Conservation (phyloP, 768 basidiomycete genomes). For the Cyclocybe cylindracea region DNA sequence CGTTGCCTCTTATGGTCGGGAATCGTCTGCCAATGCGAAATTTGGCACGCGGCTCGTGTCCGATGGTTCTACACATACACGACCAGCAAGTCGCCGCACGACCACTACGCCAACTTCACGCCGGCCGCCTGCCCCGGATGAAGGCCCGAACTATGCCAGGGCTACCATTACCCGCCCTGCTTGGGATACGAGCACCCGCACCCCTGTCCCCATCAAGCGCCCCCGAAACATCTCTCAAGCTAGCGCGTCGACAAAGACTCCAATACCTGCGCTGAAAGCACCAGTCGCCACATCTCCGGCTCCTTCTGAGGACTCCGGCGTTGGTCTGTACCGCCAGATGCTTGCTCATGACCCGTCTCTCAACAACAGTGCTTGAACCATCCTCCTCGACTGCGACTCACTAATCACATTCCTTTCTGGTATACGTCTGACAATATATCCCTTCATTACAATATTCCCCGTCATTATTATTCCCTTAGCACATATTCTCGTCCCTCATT, state of each 20-base stretch:
- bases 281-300: constrained; percentile 63
- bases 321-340: constrained; percentile 82
- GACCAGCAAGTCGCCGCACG: constrained; percentile 69
- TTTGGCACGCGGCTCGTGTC: constrained; percentile 85
- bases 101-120: constrained; percentile 44
- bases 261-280: constrained; percentile 37
- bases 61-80: constrained; percentile 49
- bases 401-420: constrained; percentile 13
- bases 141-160: constrained; percentile 62
- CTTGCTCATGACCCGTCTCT: constrained; percentile 75
- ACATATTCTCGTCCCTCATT: constrained; percentile 16
- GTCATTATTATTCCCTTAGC: constrained; percentile 21
- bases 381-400: constrained; percentile 16
- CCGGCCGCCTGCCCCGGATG: constrained; percentile 57
- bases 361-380: constrained; percentile 39
- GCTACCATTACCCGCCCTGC: constrained; percentile 76
- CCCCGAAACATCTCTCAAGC: constrained; percentile 73
- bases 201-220: constrained; percentile 49
- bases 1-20: constrained; percentile 65
- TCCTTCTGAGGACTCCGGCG: constrained; percentile 80
- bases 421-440: constrained; percentile 23
- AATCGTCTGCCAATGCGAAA: constrained; percentile 90
- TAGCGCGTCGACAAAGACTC: constrained; percentile 54
- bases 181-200: constrained; percentile 64
- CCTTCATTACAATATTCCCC: constrained; percentile 21